Evolutionary conservation across 768 basidiomycete species (phyloP).

Genomic region (Amanita jacksonii): DNA sequence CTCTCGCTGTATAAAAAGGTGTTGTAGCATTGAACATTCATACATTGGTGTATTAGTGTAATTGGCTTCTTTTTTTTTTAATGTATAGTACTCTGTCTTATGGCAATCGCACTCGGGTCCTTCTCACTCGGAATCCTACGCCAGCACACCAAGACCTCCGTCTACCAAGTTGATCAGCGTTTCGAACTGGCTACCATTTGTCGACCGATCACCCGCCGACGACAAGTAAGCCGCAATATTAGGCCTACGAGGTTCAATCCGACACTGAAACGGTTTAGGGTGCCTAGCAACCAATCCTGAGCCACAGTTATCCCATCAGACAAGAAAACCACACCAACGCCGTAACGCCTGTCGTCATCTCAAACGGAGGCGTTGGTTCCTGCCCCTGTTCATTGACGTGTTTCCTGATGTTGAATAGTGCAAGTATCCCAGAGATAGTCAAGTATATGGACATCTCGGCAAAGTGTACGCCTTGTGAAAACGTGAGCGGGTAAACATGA

Average conservation of each 20-base stretch:
- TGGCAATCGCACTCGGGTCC: too few relatives aligned
- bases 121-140: too few relatives aligned
- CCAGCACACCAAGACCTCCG: too few relatives aligned
- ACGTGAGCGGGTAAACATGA: too few relatives aligned
- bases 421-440: conserved; percentile 6
- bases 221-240: background rate
- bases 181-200: too few relatives aligned
- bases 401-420: conserved; percentile 5
- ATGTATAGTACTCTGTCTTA: background rate
- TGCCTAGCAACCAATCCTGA: background rate
- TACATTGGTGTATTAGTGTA: background rate
- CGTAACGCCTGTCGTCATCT: conserved; percentile 8
- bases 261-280: conserved; percentile 1
- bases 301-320: background rate
- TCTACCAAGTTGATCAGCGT: too few relatives aligned
- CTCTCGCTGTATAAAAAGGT: too few relatives aligned
- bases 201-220: background rate
- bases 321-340: background rate
- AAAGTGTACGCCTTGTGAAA: conserved; percentile 4
- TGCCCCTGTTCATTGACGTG: background rate
- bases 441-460: conserved; percentile 5
- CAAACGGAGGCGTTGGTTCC: background rate
- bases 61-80: background rate
- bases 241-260: background rate
- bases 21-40: too few relatives aligned